Evolutionary conservation across 2,329 filamentous ascomycete species (phyloP), one percentile per base, ranked within the genome.

Genomic region (Colletotrichum higginsianum): DNA sequence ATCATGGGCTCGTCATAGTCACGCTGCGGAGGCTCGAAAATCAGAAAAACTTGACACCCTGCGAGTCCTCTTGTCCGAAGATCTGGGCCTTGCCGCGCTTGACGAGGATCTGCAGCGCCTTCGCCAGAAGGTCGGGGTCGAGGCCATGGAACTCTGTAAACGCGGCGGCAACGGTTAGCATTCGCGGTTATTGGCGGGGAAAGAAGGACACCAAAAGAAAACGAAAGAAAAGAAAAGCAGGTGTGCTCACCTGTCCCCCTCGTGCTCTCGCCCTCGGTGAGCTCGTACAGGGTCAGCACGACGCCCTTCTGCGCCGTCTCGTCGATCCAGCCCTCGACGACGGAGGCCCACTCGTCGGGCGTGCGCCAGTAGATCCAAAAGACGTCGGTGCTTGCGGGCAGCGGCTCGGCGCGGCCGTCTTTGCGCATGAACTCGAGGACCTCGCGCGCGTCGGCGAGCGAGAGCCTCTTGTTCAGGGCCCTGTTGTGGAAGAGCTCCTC

Each of bases 1-100:
- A 2, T 46, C 38, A 16, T 46, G 35, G 7, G 61, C 56, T 53
- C 21, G 47, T 52, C 50, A 16, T 65, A 38, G 30, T 50, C 44
- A 55, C 44, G 47, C 5, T 26, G 35, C 40, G 40, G 21, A 7
- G 38, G 40, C 30, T 30, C 30, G 18, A 44, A 15, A 38, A 58
- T 91, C 85, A 98, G 80, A 98, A 98, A 85, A 99, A 98, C 85
- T 99, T 99, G 75, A 98, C 94, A 77, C 96, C 96, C 78, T 93
- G 90, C 72, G 94, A 93, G 79, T 96, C 94, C 77, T 96, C 95
- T 65, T 90, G 89, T 44, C 96, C 96, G 84, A 99, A 98, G 35
- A 98, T 91, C 82, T 98, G 96, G 16, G 95, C 96, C 83, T 93
- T 97, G 76, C 95, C 95, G 74, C 92, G 89, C 86, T 97, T 98